Conservation (phyloP, 805 yeast species). For the Lipomyces mesembrius region DNA sequence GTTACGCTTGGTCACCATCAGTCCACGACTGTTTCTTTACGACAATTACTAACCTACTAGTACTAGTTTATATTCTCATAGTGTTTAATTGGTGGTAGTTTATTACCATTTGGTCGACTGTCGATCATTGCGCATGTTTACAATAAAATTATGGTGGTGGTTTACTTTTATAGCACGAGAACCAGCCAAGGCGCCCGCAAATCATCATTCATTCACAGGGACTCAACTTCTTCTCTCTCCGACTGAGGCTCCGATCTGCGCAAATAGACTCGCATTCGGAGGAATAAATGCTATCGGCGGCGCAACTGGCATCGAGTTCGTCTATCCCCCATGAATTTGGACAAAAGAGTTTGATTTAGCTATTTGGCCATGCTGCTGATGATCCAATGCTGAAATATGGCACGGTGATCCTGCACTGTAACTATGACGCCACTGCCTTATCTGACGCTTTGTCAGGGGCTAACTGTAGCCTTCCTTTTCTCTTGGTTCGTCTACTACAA, state of each 20-base stretch:
- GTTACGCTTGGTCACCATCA: too few species aligned
- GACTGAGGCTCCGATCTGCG: slow-evolving; percentile 19
- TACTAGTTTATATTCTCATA: too few species aligned
- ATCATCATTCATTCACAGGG: neutral
- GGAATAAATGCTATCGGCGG: neutral
- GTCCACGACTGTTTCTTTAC: too few species aligned
- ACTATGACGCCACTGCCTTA: neutral
- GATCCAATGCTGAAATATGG: neutral
- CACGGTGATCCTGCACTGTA: neutral
- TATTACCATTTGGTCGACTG: too few species aligned
- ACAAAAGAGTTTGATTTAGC: neutral
- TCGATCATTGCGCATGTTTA: too few species aligned
- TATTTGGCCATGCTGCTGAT: neutral
- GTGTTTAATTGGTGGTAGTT: too few species aligned
- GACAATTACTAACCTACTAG: too few species aligned
- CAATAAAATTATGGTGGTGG: too few species aligned
- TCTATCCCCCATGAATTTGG: neutral
- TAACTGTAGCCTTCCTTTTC: too few species aligned
- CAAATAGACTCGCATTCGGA: neutral
- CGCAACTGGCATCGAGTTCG: neutral
- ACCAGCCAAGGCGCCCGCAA: too few species aligned
- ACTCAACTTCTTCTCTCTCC: slow-evolving; percentile 5
- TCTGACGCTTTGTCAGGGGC: neutral
- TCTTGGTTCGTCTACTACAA: neutral
- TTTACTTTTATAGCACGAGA: neutral